Conservation (phyloP, 768 basidiomycete genomes). For the Mycena amicta region DNA sequence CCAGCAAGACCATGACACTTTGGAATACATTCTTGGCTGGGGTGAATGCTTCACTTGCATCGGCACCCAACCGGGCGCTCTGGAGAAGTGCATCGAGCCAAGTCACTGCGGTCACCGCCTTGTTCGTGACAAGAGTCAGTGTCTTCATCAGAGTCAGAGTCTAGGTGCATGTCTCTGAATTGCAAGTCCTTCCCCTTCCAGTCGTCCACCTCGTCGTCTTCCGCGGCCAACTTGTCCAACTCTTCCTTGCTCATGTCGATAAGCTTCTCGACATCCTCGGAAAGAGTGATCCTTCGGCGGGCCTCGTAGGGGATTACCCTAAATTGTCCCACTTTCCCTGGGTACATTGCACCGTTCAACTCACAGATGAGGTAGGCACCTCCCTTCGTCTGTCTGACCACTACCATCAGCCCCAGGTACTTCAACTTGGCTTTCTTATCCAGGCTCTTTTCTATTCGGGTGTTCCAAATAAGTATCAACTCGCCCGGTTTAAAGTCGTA, state of each 20-base stretch:
- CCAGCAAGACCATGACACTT: too few species aligned
- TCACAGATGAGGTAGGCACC: conserved; percentile 26
- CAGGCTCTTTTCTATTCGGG: conserved; percentile 30
- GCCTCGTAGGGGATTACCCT: conserved; percentile 22
- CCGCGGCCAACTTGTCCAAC: background rate
- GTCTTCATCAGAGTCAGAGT: too few species aligned
- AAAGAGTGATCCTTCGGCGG: background rate
- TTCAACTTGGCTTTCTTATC: conserved; percentile 27
- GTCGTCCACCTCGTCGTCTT: background rate
- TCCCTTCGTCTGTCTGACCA: conserved; percentile 29
- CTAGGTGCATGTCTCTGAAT: background rate
- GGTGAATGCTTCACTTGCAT: too few species aligned
- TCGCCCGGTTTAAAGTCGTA: conserved; percentile 33
- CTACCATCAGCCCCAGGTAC: conserved; percentile 38
- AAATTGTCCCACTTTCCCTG: conserved; percentile 1
- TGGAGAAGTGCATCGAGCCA: too few species aligned
- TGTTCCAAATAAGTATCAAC: conserved; percentile 34
- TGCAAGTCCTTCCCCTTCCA: background rate
- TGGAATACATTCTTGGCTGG: too few species aligned
- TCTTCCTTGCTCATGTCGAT: background rate
- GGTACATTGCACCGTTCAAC: conserved; percentile 2
- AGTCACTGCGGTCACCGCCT: too few species aligned
- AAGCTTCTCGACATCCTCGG: background rate
- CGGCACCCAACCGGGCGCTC: too few species aligned
- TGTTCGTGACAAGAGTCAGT: too few species aligned